Evolutionary conservation across 495 filamentous ascomycete genomes (phyloP).

Genomic region (Rusavskia elegans): DNA sequence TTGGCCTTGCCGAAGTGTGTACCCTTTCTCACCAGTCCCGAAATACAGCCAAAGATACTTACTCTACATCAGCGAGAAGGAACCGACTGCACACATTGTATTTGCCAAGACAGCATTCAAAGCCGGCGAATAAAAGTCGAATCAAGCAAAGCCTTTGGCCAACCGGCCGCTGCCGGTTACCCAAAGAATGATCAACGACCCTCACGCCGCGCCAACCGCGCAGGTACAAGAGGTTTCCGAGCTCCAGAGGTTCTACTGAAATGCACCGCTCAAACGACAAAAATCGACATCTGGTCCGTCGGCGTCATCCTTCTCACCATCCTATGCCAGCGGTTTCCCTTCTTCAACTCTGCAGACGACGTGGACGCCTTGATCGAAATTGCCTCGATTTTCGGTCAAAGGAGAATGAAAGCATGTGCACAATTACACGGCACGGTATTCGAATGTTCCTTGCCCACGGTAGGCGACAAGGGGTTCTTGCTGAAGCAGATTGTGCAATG

Average conservation of each 20-base stretch:
- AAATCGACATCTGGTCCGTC: constrained; percentile 93
- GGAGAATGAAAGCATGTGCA: constrained; percentile 66
- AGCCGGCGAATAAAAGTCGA: constrained; percentile 15
- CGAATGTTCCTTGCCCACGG: constrained; percentile 79
- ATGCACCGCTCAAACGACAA: constrained; percentile 89
- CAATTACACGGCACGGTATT: constrained; percentile 74
- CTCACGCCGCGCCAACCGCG: constrained; percentile 79
- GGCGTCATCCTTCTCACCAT: constrained; percentile 90
- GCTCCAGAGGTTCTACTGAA: constrained; percentile 95
- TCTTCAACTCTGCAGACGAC: constrained; percentile 95
- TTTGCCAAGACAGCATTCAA: constrained; percentile 40
- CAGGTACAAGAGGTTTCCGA: constrained; percentile 90
- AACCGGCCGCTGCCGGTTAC: constrained; percentile 45
- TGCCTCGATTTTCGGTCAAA: constrained; percentile 80
- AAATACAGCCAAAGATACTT: not conserved
- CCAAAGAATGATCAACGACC: constrained; percentile 77
- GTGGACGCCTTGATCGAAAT: constrained; percentile 96
- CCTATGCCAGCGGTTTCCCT: constrained; percentile 79
- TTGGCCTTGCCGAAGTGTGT: constrained; percentile 68
- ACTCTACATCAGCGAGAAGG: constrained; percentile 35
- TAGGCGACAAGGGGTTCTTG: constrained; percentile 67
- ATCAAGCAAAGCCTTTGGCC: constrained; percentile 22
- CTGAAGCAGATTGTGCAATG: constrained; percentile 90
- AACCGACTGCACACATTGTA: constrained; percentile 53
- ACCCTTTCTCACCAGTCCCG: not conserved